Evolutionary conservation across 2,329 filamentous ascomycete genomes (phyloP).

Genomic region (Aspergillus terreus): DNA sequence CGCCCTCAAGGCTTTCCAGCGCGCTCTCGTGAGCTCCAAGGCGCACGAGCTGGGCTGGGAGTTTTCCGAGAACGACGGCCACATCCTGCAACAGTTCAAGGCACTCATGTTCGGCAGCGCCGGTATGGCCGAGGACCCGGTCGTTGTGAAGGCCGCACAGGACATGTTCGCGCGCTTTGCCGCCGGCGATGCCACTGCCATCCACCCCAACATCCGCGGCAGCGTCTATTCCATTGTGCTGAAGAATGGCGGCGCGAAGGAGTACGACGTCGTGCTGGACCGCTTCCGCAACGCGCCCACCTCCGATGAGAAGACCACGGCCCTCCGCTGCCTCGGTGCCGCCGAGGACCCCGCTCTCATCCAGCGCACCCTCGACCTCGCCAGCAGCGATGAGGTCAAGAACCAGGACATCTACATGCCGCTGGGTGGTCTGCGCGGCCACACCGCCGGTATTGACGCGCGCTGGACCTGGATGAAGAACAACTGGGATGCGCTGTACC

Average conservation of each 20-base stretch:
- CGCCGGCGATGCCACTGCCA: conserved; percentile 71
- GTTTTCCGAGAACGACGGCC: conserved; percentile 79
- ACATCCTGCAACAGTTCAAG: conserved; percentile 94
- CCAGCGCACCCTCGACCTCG: conserved; percentile 70
- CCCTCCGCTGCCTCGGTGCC: conserved; percentile 76
- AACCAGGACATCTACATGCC: conserved; percentile 94
- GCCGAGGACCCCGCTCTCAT: conserved; percentile 76
- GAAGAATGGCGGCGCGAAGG: conserved; percentile 77
- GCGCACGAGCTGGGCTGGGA: conserved; percentile 85
- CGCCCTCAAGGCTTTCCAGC: conserved; percentile 78
- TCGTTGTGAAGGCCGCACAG: conserved; percentile 73
- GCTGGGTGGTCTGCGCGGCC: conserved; percentile 70
- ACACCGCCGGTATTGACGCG: conserved; percentile 72
- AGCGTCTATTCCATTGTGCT: conserved; percentile 83
- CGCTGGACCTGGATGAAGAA: conserved; percentile 79
- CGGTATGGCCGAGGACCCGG: conserved; percentile 74
- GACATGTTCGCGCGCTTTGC: conserved; percentile 88
- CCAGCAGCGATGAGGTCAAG: conserved; percentile 78
- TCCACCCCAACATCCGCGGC: conserved; percentile 86
- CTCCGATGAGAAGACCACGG: conserved; percentile 87
- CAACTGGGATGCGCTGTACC: conserved; percentile 81
- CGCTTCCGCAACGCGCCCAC: conserved; percentile 72
- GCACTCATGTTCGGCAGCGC: conserved; percentile 81
- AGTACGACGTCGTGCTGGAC: conserved; percentile 75
- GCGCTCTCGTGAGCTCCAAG: conserved; percentile 70